A percentile compares a stretch with the other conserved stretches of the same genome.
phyloP scores from a whole-genome alignment of 1,284 basidiomycete genomes.

The Polyporus tsugae region DNA sequence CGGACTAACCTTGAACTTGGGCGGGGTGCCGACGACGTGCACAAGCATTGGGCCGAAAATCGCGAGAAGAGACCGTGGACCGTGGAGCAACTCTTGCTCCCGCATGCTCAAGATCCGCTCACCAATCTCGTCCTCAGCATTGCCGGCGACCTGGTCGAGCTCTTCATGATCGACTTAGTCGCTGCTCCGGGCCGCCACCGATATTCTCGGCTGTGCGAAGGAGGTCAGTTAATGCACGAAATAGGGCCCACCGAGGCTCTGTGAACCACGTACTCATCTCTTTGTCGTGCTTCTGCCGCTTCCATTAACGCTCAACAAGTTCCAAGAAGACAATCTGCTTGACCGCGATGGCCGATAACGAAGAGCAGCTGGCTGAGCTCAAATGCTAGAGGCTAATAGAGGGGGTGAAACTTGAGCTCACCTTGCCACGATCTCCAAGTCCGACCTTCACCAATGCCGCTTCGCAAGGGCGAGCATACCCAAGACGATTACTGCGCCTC shows the following conservation, averaged over 20 bases:
- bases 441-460: conserved; percentile 88
- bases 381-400: conserved; percentile 58
- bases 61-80: conserved; percentile 84
- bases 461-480: conserved; percentile 95
- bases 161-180: conserved; percentile 72
- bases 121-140: conserved; percentile 98
- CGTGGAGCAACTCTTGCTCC: conserved; percentile 91
- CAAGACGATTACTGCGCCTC: conserved; percentile 94
- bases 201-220: conserved; percentile 60
- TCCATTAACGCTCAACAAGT: conserved; percentile 96
- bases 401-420: conserved; percentile 37
- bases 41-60: conserved; percentile 91
- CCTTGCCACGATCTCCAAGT: conserved; percentile 87
- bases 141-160: conserved; percentile 96
- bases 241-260: neutral
- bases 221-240: conserved; percentile 16
- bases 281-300: conserved; percentile 93
- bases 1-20: conserved; percentile 78
- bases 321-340: conserved; percentile 98
- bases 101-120: conserved; percentile 87
- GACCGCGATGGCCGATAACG: conserved; percentile 95
- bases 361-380: conserved; percentile 92
- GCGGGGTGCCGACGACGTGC: conserved; percentile 89
- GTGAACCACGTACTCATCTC: conserved; percentile 65
- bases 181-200: conserved; percentile 44